These are phyloP conservation scores for Gamarada debralockiae DNA, from an alignment of 495 filamentous ascomycete genomes.

Conservation along the genomic window DNA sequence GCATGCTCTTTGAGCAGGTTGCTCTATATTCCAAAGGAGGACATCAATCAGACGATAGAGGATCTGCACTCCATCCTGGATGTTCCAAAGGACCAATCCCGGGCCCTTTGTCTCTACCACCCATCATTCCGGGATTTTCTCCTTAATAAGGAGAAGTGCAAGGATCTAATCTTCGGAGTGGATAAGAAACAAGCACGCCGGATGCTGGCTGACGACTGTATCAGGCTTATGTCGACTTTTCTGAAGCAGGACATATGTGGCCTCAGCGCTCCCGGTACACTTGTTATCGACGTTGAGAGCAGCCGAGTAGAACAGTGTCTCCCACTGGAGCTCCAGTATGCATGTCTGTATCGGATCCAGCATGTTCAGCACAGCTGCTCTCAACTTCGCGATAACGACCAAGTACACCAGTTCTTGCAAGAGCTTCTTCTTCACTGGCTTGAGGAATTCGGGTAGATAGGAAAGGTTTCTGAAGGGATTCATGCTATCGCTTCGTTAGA, in stretches of 20 bases:
- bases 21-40: conserved; percentile 27
- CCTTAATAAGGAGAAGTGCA: conserved; percentile 29
- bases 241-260: conserved; percentile 37
- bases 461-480: neutral
- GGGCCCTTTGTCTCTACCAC: conserved; percentile 24
- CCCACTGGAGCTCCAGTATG: conserved; percentile 12
- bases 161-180: conserved; percentile 32
- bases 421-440: conserved; percentile 33
- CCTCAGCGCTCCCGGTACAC: conserved; percentile 27
- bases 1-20: conserved; percentile 18
- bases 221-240: conserved; percentile 29
- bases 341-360: neutral
- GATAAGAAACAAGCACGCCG: conserved; percentile 32
- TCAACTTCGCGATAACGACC: neutral
- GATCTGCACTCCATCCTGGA: neutral
- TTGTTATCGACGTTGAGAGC: conserved; percentile 19
- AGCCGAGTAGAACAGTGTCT: conserved; percentile 8
- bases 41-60: neutral
- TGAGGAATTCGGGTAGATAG: conserved; percentile 26
- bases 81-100: neutral
- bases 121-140: conserved; percentile 49
- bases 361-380: neutral
- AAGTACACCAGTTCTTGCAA: conserved; percentile 24
- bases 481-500: too few species aligned
- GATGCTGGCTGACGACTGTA: conserved; percentile 28